A percentile compares a stretch with the other conserved stretches of the same genome.
These are phyloP conservation scores for Boletus semigastroideus DNA, from an alignment of 1,284 basidiomycete species.

Conservation along the genomic window DNA sequence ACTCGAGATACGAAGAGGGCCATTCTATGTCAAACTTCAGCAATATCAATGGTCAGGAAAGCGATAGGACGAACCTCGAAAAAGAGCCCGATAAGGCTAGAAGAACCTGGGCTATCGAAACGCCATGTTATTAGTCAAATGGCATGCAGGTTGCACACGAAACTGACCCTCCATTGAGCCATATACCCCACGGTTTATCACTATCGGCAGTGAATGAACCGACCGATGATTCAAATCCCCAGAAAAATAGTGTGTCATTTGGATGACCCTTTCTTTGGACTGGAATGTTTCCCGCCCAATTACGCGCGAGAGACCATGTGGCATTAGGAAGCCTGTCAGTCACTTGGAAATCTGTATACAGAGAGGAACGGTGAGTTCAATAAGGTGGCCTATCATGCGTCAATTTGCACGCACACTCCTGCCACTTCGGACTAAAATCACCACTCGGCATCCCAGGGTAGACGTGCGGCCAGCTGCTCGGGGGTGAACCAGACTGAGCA, in stretches of 20 bases:
- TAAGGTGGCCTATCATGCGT: background rate
- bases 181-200: slow-evolving; percentile 69
- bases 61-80: slow-evolving; percentile 50
- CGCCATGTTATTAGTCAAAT: background rate
- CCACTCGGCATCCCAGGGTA: slow-evolving; percentile 37
- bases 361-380: background rate
- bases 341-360: slow-evolving; percentile 52
- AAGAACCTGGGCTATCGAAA: slow-evolving; percentile 59
- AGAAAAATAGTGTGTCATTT: slow-evolving; percentile 73
- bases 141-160: background rate
- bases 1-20: slow-evolving; percentile 56
- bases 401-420: slow-evolving; percentile 47
- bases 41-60: background rate
- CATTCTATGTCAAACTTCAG: slow-evolving; percentile 46
- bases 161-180: slow-evolving; percentile 69
- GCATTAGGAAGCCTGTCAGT: slow-evolving; percentile 60
- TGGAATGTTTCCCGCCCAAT: slow-evolving; percentile 67
- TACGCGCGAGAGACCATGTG: slow-evolving; percentile 54
- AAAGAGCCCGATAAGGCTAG: slow-evolving; percentile 62
- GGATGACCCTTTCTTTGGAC: slow-evolving; percentile 64
- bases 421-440: slow-evolving; percentile 60
- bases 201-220: slow-evolving; percentile 54
- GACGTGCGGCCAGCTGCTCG: slow-evolving; percentile 34
- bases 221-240: slow-evolving; percentile 59
- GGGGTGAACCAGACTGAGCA: slow-evolving; percentile 27